Conservation (phyloP, 768 basidiomycete species). For the Solioccasus polychromus region DNA sequence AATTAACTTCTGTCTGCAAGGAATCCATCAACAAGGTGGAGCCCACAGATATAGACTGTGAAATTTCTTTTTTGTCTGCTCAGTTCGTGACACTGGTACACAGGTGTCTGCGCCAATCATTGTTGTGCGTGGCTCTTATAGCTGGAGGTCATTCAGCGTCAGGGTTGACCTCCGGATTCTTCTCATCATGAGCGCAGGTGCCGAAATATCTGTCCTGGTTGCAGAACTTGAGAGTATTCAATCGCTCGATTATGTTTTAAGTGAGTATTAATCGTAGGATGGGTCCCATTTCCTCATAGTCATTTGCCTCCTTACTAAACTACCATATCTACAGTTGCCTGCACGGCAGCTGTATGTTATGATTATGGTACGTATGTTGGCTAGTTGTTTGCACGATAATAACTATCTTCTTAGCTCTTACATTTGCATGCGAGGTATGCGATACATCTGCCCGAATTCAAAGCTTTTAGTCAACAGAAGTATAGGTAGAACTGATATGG, state of each 20-base stretch:
- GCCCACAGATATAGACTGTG: neutral
- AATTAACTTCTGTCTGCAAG: neutral
- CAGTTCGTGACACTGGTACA: neutral
- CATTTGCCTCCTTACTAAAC: neutral
- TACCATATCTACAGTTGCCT: conserved; percentile 1
- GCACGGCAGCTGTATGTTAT: conserved; percentile 1
- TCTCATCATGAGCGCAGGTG: neutral
- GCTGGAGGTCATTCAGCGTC: neutral
- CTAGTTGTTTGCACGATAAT: neutral
- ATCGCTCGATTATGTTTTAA: neutral
- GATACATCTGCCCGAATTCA: neutral
- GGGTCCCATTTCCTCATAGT: too few species aligned
- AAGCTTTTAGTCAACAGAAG: neutral
- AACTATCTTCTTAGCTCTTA: conserved; percentile 4
- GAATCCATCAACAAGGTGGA: neutral
- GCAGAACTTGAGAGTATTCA: neutral
- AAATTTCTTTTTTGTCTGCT: neutral
- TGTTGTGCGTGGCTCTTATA: neutral
- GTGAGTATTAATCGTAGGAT: neutral
- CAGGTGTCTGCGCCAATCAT: neutral
- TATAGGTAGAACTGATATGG: conserved; percentile 12
- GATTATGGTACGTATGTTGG: conserved; percentile 5
- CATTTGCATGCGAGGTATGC: conserved; percentile 6
- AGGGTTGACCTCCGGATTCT: neutral
- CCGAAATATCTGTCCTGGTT: neutral